Base-by-base conservation (phyloP, 192 early-diverging fungal species). In the Geranomyces michiganensis region DNA sequence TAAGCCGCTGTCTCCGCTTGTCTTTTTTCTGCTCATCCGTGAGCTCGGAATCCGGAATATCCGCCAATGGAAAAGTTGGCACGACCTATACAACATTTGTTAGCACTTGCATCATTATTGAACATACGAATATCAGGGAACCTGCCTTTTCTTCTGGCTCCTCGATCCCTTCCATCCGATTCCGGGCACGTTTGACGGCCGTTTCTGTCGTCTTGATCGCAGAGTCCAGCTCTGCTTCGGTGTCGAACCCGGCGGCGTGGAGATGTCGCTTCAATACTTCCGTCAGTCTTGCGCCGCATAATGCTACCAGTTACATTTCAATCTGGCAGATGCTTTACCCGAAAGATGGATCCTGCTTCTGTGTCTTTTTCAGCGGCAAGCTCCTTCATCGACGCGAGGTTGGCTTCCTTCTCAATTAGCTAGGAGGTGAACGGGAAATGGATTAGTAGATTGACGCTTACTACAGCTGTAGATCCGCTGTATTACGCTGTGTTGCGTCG, bases 91-190 rank as follows among this genome's bases (percentile, higher is more conserved):
- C n/a, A n/a, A n/a, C n/a, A n/a, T n/a, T 12, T 27, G n/a, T n/a
- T 0, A 44, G 27, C 30, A 27, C 46, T 2, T 21, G 58, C 33
- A 43, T 43, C n/a, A 46, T 45, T 31, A 31, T n/a, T 65, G 21
- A 19, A 65, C 3, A 19, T 27, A n/a, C 21, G 19, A n/a, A n/a
- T n/a, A n/a, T n/a, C n/a, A n/a, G n/a, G n/a, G n/a, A n/a, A n/a
- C 36, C 36, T 31, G 85, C 84, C 77, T 87, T 88, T 43, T 81
- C 91, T 63, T 93, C 92, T 21, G 82, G 79, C 49, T 92, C 90
- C 45, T 92, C 92, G 51, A 91, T 88, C 1, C 94, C 94, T 5
- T 92, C 78, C 62, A 92, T 89, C 66, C 90, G 91, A 76, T 93
- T 94, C 36, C 89, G 80, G 0, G 92, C 90, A 27, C 87, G 81